Conservation (phyloP, 1,139 yeast species). For the Candida smagusa region DNA sequence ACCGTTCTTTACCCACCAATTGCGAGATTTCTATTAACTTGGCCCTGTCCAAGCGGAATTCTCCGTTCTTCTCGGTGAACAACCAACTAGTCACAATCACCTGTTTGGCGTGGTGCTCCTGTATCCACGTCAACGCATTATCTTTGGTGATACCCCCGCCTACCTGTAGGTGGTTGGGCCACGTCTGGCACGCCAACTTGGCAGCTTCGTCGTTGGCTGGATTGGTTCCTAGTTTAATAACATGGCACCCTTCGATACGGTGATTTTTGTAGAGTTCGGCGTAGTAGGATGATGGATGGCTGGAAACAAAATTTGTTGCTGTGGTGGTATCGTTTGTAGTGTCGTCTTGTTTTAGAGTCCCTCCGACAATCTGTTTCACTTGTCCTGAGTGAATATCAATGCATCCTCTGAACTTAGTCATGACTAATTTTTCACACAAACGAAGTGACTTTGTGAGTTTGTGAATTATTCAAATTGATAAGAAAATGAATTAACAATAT, state of each 20-base stretch:
- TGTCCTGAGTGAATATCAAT: constrained; percentile 93
- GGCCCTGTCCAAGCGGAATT: constrained; percentile 50
- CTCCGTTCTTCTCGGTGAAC: constrained; percentile 49
- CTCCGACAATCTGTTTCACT: constrained; percentile 96
- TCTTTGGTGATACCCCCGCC: constrained; percentile 86
- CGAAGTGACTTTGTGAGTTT: constrained; percentile 1
- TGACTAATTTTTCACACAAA: constrained; percentile 17
- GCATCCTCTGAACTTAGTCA: constrained; percentile 93
- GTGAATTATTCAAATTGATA: not conserved
- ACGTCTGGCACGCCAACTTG: constrained; percentile 61
- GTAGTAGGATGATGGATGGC: constrained; percentile 71
- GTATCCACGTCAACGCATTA: constrained; percentile 77
- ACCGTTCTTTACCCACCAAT: constrained; percentile 57
- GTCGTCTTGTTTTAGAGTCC: constrained; percentile 65
- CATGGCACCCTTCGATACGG: constrained; percentile 76
- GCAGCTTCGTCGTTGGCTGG: constrained; percentile 84
- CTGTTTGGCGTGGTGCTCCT: constrained; percentile 61
- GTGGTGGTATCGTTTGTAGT: constrained; percentile 26
- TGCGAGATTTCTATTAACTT: constrained; percentile 48
- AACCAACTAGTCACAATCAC: constrained; percentile 93
- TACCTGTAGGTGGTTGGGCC: constrained; percentile 76
- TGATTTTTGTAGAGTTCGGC: constrained; percentile 65
- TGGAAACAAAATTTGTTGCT: constrained; percentile 77
- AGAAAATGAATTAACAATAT: not conserved
- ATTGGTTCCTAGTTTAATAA: constrained; percentile 80